phyloP scores from a whole-genome alignment of 805 yeast species.

The Candida coquimbonensis region DNA sequence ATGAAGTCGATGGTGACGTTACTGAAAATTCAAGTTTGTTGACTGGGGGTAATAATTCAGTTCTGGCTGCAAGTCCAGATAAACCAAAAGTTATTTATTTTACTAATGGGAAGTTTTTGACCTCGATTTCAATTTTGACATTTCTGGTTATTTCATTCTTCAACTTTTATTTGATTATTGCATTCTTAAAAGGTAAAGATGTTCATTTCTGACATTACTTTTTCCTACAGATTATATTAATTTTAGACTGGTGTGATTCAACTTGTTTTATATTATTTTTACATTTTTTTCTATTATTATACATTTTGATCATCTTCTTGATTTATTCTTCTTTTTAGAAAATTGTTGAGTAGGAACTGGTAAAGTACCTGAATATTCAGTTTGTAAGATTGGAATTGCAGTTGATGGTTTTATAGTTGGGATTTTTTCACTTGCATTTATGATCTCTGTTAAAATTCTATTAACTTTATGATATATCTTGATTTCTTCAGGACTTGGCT shows the following conservation, averaged over 20 bases:
- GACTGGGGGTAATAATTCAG: no score
- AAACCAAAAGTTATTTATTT: conserved; percentile 23
- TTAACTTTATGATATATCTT: conserved; percentile 35
- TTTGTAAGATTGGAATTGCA: conserved; percentile 60
- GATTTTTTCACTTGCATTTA: conserved; percentile 30
- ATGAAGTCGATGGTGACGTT: background rate
- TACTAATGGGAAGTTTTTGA: conserved; percentile 40
- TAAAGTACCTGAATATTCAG: conserved; percentile 70
- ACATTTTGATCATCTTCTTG: conserved; percentile 11
- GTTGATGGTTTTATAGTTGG: conserved; percentile 27
- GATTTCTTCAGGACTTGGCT: conserved; percentile 38
- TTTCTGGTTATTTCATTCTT: conserved; percentile 66
- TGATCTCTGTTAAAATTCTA: conserved; percentile 39
- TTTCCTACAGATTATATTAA: background rate
- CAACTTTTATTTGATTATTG: conserved; percentile 55
- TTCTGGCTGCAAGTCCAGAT: background rate
- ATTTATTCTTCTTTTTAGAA: conserved; percentile 15
- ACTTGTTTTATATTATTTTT: background rate
- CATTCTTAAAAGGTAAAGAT: conserved; percentile 40
- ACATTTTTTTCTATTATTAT: background rate
- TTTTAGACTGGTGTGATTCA: background rate
- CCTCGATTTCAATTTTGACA: conserved; percentile 44
- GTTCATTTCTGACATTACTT: conserved; percentile 14
- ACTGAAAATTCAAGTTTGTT: conserved; percentile 3
- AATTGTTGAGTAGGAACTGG: conserved; percentile 48